Evolutionary conservation across 345 rosid genomes (phyloP).

Genomic region (Isatis tinctoria): DNA sequence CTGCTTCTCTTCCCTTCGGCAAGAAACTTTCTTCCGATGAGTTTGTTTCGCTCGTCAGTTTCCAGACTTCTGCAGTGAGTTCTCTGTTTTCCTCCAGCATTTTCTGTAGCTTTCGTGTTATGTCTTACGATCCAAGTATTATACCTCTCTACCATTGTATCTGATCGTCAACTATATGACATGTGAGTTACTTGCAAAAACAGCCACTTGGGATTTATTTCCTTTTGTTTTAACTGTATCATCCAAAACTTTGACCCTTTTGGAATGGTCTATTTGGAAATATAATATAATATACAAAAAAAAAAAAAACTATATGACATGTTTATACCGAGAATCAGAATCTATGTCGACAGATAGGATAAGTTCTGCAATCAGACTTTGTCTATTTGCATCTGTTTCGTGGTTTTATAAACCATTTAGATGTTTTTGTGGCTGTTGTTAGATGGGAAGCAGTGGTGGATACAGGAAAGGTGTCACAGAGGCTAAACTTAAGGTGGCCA

Average conservation of each 20-base stretch:
- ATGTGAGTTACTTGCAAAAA: too few species aligned
- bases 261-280: too few species aligned
- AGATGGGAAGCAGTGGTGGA: slow-evolving; percentile 68
- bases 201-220: too few species aligned
- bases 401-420: neutral
- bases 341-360: neutral
- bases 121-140: neutral
- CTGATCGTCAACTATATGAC: neutral
- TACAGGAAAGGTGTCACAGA: slow-evolving; percentile 60
- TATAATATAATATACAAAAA: too few species aligned
- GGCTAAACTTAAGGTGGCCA: slow-evolving; percentile 91
- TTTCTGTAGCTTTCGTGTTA: neutral
- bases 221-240: too few species aligned
- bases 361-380: neutral
- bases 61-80: slow-evolving; percentile 85
- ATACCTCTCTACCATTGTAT: neutral
- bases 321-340: neutral
- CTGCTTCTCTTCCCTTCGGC: slow-evolving; percentile 53
- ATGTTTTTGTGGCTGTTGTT: neutral
- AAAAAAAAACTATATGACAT: neutral
- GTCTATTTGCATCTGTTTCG: neutral
- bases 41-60: slow-evolving; percentile 51
- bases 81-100: neutral
- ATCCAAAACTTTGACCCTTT: too few species aligned
- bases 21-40: slow-evolving; percentile 65